Evolutionary conservation across 106 monocot genomes (phyloP).

Genomic region (Triglochin maritima): DNA sequence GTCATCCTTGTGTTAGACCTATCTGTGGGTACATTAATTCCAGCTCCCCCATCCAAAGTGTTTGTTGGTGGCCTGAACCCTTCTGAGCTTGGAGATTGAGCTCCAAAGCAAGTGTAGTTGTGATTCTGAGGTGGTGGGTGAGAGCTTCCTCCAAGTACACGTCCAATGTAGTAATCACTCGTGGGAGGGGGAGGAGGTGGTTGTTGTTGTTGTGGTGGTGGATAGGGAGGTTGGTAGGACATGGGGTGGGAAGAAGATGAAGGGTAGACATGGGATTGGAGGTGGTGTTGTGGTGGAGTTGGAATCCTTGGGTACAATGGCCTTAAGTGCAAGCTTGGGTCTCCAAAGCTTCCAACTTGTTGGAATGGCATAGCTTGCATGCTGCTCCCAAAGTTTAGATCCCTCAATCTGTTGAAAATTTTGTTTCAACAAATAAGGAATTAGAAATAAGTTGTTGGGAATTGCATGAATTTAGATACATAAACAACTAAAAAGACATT

Average conservation of each 20-base stretch:
- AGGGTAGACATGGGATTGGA: constrained; percentile 40
- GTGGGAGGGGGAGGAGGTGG: constrained; percentile 24
- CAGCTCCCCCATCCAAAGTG: constrained; percentile 14
- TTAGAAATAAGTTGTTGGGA: background rate
- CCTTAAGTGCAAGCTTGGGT: constrained; percentile 42
- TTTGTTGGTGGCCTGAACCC: background rate
- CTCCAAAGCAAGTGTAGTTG: constrained; percentile 35
- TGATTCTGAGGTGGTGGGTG: constrained; percentile 19
- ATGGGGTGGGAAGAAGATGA: constrained; percentile 25
- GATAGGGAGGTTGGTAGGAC: constrained; percentile 5
- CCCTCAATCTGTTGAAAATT: constrained; percentile 34
- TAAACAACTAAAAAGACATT: too few species aligned
- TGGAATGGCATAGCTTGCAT: constrained; percentile 30
- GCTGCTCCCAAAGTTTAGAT: constrained; percentile 34
- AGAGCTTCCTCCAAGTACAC: constrained; percentile 33
- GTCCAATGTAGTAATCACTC: constrained; percentile 65
- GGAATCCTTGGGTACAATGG: constrained; percentile 52
- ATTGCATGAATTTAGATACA: too few species aligned
- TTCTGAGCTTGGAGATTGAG: constrained; percentile 3
- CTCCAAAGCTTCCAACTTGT: constrained; percentile 20
- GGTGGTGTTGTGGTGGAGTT: constrained; percentile 12
- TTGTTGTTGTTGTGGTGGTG: too few species aligned
- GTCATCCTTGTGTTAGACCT: constrained; percentile 14
- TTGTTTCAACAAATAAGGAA: background rate
- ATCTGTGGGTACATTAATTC: constrained; percentile 21